These are phyloP conservation scores for Thalassiosira profunda DNA, from an alignment of 108 stramenopile genomes.

Conservation along the genomic window DNA sequence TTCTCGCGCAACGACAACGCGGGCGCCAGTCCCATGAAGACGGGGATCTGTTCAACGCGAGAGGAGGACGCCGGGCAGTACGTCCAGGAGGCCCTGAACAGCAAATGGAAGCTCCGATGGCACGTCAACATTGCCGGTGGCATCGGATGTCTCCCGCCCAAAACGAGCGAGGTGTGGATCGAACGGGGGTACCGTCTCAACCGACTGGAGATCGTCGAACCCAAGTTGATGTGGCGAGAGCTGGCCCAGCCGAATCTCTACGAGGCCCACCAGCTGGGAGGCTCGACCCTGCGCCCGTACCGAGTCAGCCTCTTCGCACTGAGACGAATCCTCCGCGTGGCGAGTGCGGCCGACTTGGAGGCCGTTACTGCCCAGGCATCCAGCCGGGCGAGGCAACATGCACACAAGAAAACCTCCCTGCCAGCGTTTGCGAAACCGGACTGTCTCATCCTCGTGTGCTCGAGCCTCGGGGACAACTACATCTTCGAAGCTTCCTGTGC, in stretches of 20 bases:
- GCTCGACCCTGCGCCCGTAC: slow-evolving; percentile 21
- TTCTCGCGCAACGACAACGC: slow-evolving; percentile 10
- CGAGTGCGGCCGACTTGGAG: background rate
- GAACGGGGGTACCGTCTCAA: slow-evolving; percentile 72
- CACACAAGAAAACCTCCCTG: background rate
- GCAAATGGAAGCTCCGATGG: slow-evolving; percentile 39
- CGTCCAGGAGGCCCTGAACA: slow-evolving; percentile 44
- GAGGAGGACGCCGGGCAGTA: slow-evolving; percentile 21
- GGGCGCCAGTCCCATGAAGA: slow-evolving; percentile 6
- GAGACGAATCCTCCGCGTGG: slow-evolving; percentile 28
- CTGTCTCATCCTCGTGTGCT: slow-evolving; percentile 27
- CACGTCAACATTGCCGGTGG: slow-evolving; percentile 3
- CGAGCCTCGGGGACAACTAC: slow-evolving; percentile 37
- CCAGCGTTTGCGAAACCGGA: slow-evolving; percentile 28
- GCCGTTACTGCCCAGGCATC: background rate
- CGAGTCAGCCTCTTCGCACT: slow-evolving; percentile 33
- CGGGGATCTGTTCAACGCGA: slow-evolving; percentile 27
- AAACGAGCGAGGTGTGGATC: slow-evolving; percentile 56
- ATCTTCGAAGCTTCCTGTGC: slow-evolving; percentile 33
- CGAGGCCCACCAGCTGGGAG: background rate
- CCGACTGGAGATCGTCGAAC: slow-evolving; percentile 62
- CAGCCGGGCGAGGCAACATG: background rate
- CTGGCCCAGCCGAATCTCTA: slow-evolving; percentile 40
- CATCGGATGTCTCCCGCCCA: background rate
- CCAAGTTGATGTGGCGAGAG: slow-evolving; percentile 75